Evolutionary conservation across 192 early-diverging fungal species (phyloP).

Genomic region (Entomortierella beljakovae): DNA sequence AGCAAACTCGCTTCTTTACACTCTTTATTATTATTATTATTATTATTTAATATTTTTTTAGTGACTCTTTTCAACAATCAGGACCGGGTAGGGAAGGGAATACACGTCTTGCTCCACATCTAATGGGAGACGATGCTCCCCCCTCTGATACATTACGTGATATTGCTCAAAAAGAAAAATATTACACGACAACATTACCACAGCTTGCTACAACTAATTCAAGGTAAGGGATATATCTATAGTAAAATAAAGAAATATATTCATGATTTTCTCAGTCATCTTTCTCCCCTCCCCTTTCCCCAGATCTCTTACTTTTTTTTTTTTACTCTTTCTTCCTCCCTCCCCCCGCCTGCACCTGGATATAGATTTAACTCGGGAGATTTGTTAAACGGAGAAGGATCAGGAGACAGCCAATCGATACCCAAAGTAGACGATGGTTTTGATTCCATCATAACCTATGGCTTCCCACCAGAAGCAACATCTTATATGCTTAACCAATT

Average conservation of each 20-base stretch:
- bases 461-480: constrained; percentile 32
- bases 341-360: too few relatives aligned
- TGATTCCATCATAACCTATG: constrained; percentile 45
- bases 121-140: constrained; percentile 41
- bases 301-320: background rate
- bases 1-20: background rate
- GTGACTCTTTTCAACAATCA: constrained; percentile 5
- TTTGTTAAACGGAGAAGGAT: background rate
- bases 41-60: background rate
- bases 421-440: background rate
- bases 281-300: background rate
- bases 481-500: constrained; percentile 43
- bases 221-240: constrained; percentile 12
- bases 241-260: background rate
- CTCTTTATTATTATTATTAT: background rate
- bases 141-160: constrained; percentile 40
- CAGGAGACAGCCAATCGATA: background rate
- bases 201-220: background rate
- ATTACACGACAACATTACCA: constrained; percentile 15
- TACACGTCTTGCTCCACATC: constrained; percentile 22
- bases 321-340: too few relatives aligned
- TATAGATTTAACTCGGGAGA: background rate
- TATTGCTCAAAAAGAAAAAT: constrained; percentile 37
- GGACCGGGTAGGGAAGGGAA: constrained; percentile 6
- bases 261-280: background rate